phyloP scores from a whole-genome alignment of 179 eudicot species.

The Patellifolia procumbens region DNA sequence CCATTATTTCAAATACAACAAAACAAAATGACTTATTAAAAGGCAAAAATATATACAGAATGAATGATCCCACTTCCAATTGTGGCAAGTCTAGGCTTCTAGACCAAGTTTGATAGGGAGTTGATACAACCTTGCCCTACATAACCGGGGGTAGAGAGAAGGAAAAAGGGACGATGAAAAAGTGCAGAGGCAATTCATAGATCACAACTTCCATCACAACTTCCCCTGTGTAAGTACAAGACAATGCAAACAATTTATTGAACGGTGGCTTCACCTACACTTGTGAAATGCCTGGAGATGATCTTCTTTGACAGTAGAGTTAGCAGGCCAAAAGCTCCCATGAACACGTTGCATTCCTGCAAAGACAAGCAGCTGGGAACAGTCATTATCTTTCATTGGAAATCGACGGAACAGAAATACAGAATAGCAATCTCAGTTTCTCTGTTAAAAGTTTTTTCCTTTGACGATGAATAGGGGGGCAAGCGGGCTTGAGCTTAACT shows the following conservation, averaged over 20 bases:
- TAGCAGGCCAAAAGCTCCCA: background rate
- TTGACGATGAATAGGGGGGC: background rate
- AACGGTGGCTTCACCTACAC: background rate
- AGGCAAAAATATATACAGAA: slow-evolving; percentile 6
- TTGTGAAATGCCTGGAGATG: background rate
- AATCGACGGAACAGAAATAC: too few species aligned
- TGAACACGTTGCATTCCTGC: background rate
- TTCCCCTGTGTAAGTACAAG: background rate
- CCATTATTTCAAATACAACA: too few species aligned
- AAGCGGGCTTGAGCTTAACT: background rate
- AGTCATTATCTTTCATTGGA: background rate
- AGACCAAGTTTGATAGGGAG: background rate
- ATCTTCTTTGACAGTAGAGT: background rate
- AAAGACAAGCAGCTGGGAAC: background rate
- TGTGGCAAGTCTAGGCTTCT: background rate
- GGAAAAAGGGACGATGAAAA: background rate
- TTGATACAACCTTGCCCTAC: background rate
- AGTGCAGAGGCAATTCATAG: background rate
- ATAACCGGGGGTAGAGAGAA: background rate
- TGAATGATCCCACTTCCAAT: background rate
- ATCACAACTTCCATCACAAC: background rate
- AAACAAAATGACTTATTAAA: background rate
- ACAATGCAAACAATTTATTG: background rate
- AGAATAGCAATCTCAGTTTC: background rate
- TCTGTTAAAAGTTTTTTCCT: background rate